Percentiles rank a stretch among this genome's conserved stretches.
These are phyloP conservation scores for Candida oleophila DNA, from an alignment of 805 yeast genomes.

Conservation along the genomic window DNA sequence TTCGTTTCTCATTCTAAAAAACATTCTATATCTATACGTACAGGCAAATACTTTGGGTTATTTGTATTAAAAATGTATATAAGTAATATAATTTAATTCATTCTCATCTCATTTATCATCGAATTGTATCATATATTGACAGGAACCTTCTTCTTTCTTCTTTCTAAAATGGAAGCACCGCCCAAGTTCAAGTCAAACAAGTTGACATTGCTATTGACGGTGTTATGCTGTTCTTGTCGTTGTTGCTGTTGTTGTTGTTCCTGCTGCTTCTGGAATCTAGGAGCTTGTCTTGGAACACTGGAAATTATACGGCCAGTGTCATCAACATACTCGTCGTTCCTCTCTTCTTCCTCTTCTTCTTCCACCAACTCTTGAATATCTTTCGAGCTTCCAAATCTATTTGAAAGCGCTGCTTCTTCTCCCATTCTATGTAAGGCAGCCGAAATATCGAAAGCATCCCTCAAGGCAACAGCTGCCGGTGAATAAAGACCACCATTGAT, in stretches of 20 bases:
- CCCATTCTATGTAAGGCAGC: slow-evolving; percentile 84
- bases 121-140: slow-evolving; percentile 5
- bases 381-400: slow-evolving; percentile 11
- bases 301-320: slow-evolving; percentile 11
- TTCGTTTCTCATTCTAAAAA: too few species aligned
- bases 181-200: slow-evolving; percentile 47
- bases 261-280: slow-evolving; percentile 9
- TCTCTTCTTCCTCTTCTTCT: slow-evolving; percentile 40
- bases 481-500: slow-evolving; percentile 43
- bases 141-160: slow-evolving; percentile 31
- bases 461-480: slow-evolving; percentile 77
- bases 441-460: slow-evolving; percentile 84
- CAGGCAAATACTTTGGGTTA: too few species aligned
- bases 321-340: slow-evolving; percentile 13
- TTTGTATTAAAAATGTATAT: too few species aligned
- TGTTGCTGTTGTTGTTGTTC: slow-evolving; percentile 5
- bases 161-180: slow-evolving; percentile 53
- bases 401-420: slow-evolving; percentile 51
- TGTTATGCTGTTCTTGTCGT: slow-evolving; percentile 11
- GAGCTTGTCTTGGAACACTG: slow-evolving; percentile 8
- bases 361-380: slow-evolving; percentile 28
- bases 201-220: slow-evolving; percentile 12
- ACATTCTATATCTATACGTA: too few species aligned
- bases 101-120: neutral
- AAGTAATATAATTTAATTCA: too few species aligned